These are phyloP conservation scores for Aspergillus pseudotamarii DNA, from an alignment of 2,329 filamentous ascomycete genomes.

Conservation along the genomic window DNA sequence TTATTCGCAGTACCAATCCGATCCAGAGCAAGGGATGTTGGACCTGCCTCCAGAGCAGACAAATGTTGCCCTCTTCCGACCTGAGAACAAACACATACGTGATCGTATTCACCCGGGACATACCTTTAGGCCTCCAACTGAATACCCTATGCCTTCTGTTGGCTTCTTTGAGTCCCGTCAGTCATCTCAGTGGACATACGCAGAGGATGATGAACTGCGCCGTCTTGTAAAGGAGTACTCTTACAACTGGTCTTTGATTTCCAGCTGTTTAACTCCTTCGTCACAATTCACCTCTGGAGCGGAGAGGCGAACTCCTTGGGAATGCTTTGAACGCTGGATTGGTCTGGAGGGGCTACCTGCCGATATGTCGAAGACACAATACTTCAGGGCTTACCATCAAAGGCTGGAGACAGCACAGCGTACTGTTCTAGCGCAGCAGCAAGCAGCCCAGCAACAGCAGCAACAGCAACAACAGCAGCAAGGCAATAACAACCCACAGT, in stretches of 20 bases:
- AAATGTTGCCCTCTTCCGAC: conserved; percentile 83
- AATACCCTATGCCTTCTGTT: conserved; percentile 86
- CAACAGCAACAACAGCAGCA: conserved; percentile 54
- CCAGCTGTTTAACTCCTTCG: conserved; percentile 72
- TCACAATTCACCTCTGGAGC: conserved; percentile 82
- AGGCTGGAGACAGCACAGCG: conserved; percentile 65
- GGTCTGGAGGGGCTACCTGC: conserved; percentile 84
- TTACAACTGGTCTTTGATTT: conserved; percentile 97
- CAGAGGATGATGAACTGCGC: conserved; percentile 88
- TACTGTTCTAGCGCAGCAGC: conserved; percentile 60
- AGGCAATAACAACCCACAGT: conserved; percentile 50
- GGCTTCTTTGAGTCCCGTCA: conserved; percentile 85
- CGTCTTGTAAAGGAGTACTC: conserved; percentile 86
- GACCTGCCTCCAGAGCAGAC: conserved; percentile 69
- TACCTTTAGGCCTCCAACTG: conserved; percentile 89
- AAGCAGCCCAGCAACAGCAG: conserved; percentile 50
- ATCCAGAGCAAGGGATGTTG: conserved; percentile 55
- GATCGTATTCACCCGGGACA: conserved; percentile 89
- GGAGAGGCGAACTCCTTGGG: conserved; percentile 92
- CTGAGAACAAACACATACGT: conserved; percentile 84
- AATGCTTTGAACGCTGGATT: conserved; percentile 98
- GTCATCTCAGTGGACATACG: conserved; percentile 86
- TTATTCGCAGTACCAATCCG: conserved; percentile 73
- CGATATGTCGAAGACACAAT: conserved; percentile 93
- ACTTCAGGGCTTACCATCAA: conserved; percentile 77